Evolutionary conservation across 352 stramenopile species (phyloP), one percentile per base, ranked within the genome.

Genomic region (Phytophthora parvispora): DNA sequence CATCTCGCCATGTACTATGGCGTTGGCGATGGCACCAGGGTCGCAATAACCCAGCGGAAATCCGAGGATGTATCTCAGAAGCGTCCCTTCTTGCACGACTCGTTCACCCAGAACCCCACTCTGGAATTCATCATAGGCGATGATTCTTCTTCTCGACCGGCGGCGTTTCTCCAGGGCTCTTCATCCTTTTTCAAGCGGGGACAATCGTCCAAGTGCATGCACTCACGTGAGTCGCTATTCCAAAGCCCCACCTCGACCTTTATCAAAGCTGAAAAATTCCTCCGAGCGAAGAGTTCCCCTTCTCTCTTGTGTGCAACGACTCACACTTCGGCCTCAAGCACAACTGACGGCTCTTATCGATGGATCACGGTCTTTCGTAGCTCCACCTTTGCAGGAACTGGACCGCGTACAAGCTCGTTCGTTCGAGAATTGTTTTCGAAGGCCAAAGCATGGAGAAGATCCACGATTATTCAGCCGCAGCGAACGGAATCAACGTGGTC

Each of bases 401-500:
- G 18, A 12, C 15, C 22, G 22, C 47, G 27, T 12, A 60, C 38
- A 9, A 22, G 29, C 3, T 74, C 67, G 13, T 63, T 71, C 6
- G 16, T 71, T 4, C 29, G n/a, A n/a, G 48, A 67, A 48, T 63
- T 40, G 0, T 24, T 75, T 20, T 25, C 48, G n/a, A 63, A 53
- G 15, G 67, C 20, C 9, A 67, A 56, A 31, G 16, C 32, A 18
- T 75, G 67, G 67, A 22, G 15, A 55, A 36, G n/a, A 38, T 32
- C 24, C 1, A 55, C 25, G 6, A 34, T 18, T 3, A 67, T 61
- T 49, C 61, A 59, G 29, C 31, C 60, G 9, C 60, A 74, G 24
- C 52, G 60, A 25, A 49, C 67, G 2, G 47, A 75, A 45, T 75
- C 67, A 1, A 42, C 27, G 3, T 75, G 61, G 67, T 71, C 61